Conservation (phyloP, 2,329 filamentous ascomycete genomes). For the Fusarium tjaetaba region DNA sequence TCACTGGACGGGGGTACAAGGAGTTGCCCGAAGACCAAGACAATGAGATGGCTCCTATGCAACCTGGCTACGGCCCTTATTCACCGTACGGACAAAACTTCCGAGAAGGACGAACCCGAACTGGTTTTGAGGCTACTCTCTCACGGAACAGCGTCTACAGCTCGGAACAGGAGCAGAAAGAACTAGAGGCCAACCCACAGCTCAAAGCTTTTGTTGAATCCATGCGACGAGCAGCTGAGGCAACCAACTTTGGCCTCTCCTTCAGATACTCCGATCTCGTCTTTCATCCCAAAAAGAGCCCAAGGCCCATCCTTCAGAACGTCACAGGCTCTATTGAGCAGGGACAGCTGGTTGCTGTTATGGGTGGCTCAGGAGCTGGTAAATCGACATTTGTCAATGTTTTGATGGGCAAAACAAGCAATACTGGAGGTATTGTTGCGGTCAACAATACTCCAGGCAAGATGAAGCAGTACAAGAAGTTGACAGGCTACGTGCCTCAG, state of each 20-base stretch:
- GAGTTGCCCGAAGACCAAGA: slow-evolving; percentile 47
- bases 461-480: slow-evolving; percentile 64
- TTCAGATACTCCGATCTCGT: slow-evolving; percentile 62
- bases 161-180: slow-evolving; percentile 20
- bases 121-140: slow-evolving; percentile 52
- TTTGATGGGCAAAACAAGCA: slow-evolving; percentile 66
- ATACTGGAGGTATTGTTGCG: slow-evolving; percentile 61
- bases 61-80: slow-evolving; percentile 41
- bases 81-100: slow-evolving; percentile 25
- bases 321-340: slow-evolving; percentile 65
- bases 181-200: slow-evolving; percentile 44
- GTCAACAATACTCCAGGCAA: slow-evolving; percentile 62
- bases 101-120: slow-evolving; percentile 35
- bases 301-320: slow-evolving; percentile 59
- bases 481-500: slow-evolving; percentile 71
- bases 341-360: slow-evolving; percentile 66
- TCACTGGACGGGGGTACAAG: slow-evolving; percentile 47
- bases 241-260: slow-evolving; percentile 61
- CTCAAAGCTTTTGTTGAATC: slow-evolving; percentile 62
- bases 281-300: slow-evolving; percentile 57
- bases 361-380: slow-evolving; percentile 68
- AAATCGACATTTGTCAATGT: slow-evolving; percentile 70
- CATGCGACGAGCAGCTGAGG: slow-evolving; percentile 61
- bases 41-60: slow-evolving; percentile 50
- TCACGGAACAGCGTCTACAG: slow-evolving; percentile 47